A percentile compares a stretch with the other conserved stretches of the same genome.
Conservation (phyloP, 768 basidiomycete genomes). For the Tylopilus felleus region DNA sequence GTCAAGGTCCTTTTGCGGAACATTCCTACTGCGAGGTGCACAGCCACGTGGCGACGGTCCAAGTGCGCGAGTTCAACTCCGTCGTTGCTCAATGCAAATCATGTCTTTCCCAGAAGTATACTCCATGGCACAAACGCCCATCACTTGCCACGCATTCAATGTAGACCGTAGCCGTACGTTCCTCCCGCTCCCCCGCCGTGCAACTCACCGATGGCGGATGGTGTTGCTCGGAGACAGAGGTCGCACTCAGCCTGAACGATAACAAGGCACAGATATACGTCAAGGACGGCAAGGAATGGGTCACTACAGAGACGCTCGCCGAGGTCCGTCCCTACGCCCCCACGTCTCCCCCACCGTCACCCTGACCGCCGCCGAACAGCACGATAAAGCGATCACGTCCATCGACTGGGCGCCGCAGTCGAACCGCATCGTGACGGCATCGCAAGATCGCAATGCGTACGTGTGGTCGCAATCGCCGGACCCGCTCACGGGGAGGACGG, state of each 20-base stretch:
- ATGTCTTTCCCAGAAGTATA: constrained; percentile 78
- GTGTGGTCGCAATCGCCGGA: constrained; percentile 90
- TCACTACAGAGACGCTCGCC: constrained; percentile 68
- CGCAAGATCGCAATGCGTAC: constrained; percentile 98
- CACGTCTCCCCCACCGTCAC: not conserved
- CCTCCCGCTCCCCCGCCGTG: not conserved
- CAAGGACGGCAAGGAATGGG: constrained; percentile 66
- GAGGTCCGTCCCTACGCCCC: constrained; percentile 61
- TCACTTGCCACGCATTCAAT: constrained; percentile 90
- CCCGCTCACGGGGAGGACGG: constrained; percentile 59
- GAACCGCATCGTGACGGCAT: constrained; percentile 96
- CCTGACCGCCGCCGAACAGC: constrained; percentile 45
- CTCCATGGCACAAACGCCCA: constrained; percentile 74
- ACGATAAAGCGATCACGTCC: constrained; percentile 96
- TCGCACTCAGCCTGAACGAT: constrained; percentile 88
- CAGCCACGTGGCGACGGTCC: constrained; percentile 9
- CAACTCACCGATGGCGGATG: constrained; percentile 5
- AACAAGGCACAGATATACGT: constrained; percentile 83
- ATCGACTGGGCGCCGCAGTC: constrained; percentile 98
- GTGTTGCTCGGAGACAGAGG: constrained; percentile 57
- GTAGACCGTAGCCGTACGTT: constrained; percentile 80
- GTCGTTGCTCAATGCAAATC: not conserved
- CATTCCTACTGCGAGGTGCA: constrained; percentile 1
- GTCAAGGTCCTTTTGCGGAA: too few relatives aligned
- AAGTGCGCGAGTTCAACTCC: not conserved